Percentiles rank a stretch among this genome's conserved stretches.
Conservation (phyloP, 2,329 filamentous ascomycete genomes). For the Claviceps spartinae region DNA sequence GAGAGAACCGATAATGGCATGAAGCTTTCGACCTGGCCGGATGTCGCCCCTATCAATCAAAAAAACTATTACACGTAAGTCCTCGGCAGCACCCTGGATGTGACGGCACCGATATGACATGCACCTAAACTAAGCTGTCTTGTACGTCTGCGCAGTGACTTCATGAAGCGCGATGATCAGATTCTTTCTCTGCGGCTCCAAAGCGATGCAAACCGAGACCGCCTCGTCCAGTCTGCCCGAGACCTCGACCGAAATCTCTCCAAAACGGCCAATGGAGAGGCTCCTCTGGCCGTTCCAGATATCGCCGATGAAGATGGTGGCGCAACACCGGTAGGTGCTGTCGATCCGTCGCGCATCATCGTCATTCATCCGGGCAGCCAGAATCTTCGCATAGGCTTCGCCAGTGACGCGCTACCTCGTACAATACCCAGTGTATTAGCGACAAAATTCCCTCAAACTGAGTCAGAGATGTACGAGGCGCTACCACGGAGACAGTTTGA, state of each 20-base stretch:
- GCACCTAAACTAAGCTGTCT: conserved; percentile 7
- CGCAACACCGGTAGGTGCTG: conserved; percentile 42
- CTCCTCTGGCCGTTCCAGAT: conserved; percentile 45
- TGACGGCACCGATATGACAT: not conserved
- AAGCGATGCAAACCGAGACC: conserved; percentile 72
- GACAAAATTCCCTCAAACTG: conserved; percentile 60
- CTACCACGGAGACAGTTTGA: conserved; percentile 60
- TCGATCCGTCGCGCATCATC: conserved; percentile 78
- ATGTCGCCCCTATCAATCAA: conserved; percentile 88
- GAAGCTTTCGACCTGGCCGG: conserved; percentile 88
- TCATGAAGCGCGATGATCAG: conserved; percentile 96
- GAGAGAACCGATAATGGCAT: conserved; percentile 97
- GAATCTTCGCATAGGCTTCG: conserved; percentile 84
- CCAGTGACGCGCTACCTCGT: conserved; percentile 90
- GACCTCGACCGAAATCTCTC: conserved; percentile 78
- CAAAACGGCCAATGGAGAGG: conserved; percentile 54
- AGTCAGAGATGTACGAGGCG: conserved; percentile 70
- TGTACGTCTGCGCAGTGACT: conserved; percentile 49
- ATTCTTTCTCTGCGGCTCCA: conserved; percentile 79
- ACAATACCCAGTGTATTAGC: conserved; percentile 90
- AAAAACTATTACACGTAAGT: conserved; percentile 97
- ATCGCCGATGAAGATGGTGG: conserved; percentile 44
- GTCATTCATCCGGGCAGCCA: conserved; percentile 93
- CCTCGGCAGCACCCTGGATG: not conserved
- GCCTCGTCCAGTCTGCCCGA: conserved; percentile 72